A percentile compares a stretch with the other conserved stretches of the same genome.
Evolutionary conservation across 371 early-diverging fungal genomes (phyloP).

Genomic region (Mortierella polycephala): DNA sequence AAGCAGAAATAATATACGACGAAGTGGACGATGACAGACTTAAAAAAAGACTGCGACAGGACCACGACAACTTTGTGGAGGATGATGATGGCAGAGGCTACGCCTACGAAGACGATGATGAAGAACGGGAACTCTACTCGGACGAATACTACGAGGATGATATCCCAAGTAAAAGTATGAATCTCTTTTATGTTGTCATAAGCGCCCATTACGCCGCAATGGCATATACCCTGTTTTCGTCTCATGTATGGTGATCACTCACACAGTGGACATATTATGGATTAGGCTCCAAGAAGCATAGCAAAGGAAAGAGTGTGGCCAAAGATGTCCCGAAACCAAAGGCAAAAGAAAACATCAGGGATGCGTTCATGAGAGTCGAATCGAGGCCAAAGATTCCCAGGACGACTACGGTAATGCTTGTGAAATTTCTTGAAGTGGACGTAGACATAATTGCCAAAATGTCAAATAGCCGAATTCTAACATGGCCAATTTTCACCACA

Average conservation of each 20-base stretch:
- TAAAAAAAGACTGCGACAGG: conserved; percentile 55
- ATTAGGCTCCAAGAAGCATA: conserved; percentile 31
- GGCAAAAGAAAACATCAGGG: conserved; percentile 40
- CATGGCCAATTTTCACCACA: not conserved
- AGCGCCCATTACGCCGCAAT: not conserved
- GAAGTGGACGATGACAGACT: conserved; percentile 68
- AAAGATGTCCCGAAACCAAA: conserved; percentile 38
- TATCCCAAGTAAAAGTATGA: conserved; percentile 17
- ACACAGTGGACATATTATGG: not conserved
- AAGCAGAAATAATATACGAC: conserved; percentile 65
- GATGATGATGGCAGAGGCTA: conserved; percentile 90
- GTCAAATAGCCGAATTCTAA: not conserved
- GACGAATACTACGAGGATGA: conserved; percentile 57
- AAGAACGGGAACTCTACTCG: conserved; percentile 62
- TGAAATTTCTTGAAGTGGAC: not conserved
- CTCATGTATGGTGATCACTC: not conserved
- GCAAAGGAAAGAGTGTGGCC: conserved; percentile 22
- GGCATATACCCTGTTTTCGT: not conserved
- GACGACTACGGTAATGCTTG: conserved; percentile 9
- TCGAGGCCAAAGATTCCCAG: conserved; percentile 19
- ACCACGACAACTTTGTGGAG: conserved; percentile 83
- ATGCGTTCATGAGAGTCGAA: conserved; percentile 45
- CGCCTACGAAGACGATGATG: conserved; percentile 71
- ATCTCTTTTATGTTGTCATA: too few species aligned
- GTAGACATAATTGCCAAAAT: not conserved